Conservation (phyloP, 2,329 filamentous ascomycete genomes). For the Exophiala phaeomuriformis region DNA sequence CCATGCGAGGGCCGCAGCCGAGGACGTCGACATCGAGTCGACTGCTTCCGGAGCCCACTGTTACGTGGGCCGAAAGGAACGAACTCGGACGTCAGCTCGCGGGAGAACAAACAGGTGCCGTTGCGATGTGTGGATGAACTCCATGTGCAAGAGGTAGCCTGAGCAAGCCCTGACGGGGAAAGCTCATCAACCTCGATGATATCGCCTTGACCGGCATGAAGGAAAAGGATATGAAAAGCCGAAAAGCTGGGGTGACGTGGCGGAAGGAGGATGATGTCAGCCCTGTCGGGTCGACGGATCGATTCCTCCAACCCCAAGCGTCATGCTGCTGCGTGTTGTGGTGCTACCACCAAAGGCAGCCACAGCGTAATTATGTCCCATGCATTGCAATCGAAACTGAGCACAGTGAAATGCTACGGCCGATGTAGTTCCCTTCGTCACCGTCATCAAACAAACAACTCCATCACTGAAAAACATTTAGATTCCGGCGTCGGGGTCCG, state of each 20-base stretch:
- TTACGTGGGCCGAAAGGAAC: not conserved
- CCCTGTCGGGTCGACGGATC: constrained; percentile 20
- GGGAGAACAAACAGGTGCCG: no score
- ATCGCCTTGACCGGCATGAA: constrained; percentile 10
- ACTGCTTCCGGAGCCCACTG: not conserved
- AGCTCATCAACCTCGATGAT: constrained; percentile 19
- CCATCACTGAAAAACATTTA: not conserved
- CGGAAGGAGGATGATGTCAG: constrained; percentile 16
- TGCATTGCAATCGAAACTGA: constrained; percentile 10
- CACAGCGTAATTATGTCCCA: constrained; percentile 21
- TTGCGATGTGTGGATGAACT: not conserved
- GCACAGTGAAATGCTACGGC: not conserved
- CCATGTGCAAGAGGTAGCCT: constrained; percentile 11
- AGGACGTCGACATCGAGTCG: no score
- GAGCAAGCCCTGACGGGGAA: not conserved
- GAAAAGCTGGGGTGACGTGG: constrained; percentile 9
- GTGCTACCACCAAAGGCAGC: constrained; percentile 6
- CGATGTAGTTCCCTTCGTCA: not conserved
- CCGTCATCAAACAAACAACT: not conserved
- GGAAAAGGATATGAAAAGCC: constrained; percentile 7
- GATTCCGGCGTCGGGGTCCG: constrained; percentile 19
- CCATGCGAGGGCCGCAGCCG: not conserved
- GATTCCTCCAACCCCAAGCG: constrained; percentile 22
- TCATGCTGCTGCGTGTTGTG: constrained; percentile 20
- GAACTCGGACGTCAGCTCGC: no score